Conservation (phyloP, 345 rosid genomes). For the Kandelia obovata region DNA sequence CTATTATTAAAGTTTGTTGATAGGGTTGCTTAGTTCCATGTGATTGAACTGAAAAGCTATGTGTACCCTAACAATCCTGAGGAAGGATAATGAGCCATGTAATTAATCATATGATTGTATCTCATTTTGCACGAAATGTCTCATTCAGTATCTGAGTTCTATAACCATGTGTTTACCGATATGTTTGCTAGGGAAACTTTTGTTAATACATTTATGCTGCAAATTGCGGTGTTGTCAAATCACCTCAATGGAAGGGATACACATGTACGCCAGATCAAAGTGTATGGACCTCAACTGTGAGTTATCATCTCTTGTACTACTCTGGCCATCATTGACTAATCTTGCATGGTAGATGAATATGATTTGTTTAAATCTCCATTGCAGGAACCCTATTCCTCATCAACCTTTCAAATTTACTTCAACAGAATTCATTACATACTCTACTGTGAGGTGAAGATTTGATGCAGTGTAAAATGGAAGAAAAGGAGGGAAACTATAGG, state of each 20-base stretch:
- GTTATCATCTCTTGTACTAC: conserved; percentile 15
- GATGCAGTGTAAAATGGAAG: not conserved
- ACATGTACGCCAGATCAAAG: conserved; percentile 88
- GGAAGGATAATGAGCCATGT: too few relatives aligned
- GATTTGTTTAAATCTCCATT: conserved; percentile 6
- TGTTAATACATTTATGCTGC: conserved; percentile 85
- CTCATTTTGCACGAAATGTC: too few relatives aligned
- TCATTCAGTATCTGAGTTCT: not conserved
- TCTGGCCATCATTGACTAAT: not conserved
- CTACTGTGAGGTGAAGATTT: conserved; percentile 53
- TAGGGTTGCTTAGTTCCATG: too few relatives aligned
- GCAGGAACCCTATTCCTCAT: conserved; percentile 80
- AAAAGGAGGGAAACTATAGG: not conserved
- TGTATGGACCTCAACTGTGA: conserved; percentile 75
- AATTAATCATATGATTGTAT: too few relatives aligned
- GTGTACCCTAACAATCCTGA: too few relatives aligned
- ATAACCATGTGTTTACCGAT: not conserved
- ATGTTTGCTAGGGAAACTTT: conserved; percentile 69
- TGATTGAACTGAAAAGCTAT: too few relatives aligned
- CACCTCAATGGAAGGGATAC: conserved; percentile 89
- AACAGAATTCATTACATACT: conserved; percentile 67
- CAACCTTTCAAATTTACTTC: conserved; percentile 90
- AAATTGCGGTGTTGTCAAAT: conserved; percentile 76
- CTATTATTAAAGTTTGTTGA: too few relatives aligned
- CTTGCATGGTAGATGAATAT: not conserved